phyloP scores from a whole-genome alignment of 768 basidiomycete species.

The Collybia mongolica region DNA sequence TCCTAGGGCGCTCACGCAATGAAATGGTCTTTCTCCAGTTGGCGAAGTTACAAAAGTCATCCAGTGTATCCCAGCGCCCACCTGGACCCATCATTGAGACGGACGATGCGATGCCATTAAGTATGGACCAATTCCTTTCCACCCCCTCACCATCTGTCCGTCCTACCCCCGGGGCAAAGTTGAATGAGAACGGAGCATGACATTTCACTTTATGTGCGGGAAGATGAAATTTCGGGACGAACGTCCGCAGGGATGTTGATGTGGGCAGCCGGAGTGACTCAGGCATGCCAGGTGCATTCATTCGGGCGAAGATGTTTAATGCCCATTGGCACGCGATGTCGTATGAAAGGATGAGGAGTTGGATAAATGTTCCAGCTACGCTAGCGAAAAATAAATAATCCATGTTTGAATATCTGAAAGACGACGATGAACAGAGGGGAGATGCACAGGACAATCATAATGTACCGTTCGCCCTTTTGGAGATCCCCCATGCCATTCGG shows the following conservation, averaged over 20 bases:
- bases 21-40: slow-evolving; percentile 20
- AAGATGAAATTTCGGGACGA: slow-evolving; percentile 29
- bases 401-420: slow-evolving; percentile 13
- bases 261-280: neutral
- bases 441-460: neutral
- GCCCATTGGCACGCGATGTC: slow-evolving; percentile 31
- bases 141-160: slow-evolving; percentile 14
- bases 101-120: slow-evolving; percentile 14
- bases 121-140: slow-evolving; percentile 19
- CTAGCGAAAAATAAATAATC: slow-evolving; percentile 22
- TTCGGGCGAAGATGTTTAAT: slow-evolving; percentile 11
- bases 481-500: slow-evolving; percentile 9
- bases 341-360: slow-evolving; percentile 15
- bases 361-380: slow-evolving; percentile 3
- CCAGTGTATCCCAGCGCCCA: slow-evolving; percentile 21
- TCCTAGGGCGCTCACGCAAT: neutral
- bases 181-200: slow-evolving; percentile 20
- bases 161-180: slow-evolving; percentile 17
- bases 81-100: slow-evolving; percentile 23
- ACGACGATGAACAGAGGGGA: neutral
- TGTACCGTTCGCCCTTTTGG: slow-evolving; percentile 9
- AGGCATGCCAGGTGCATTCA: neutral
- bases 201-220: slow-evolving; percentile 19
- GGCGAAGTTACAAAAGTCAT: slow-evolving; percentile 15
- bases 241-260: neutral